These are phyloP conservation scores for Colletotrichum paranaense DNA, from an alignment of 2,329 filamentous ascomycete species.

Conservation along the genomic window DNA sequence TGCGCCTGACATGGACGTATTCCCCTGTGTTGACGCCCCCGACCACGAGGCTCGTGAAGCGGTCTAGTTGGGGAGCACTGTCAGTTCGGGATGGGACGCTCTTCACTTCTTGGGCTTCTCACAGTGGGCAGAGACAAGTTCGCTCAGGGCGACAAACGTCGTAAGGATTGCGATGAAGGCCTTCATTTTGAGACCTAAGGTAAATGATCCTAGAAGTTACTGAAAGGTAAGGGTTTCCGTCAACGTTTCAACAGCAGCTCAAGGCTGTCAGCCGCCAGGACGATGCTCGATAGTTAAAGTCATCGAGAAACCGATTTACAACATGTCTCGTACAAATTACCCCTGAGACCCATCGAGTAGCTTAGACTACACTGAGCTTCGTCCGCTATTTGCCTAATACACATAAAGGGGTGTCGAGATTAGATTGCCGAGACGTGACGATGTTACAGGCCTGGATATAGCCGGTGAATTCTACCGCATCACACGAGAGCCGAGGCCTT, in stretches of 20 bases:
- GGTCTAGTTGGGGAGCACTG: not conserved
- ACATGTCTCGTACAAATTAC: not conserved
- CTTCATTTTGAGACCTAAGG: not conserved
- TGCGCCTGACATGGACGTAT: constrained; percentile 26
- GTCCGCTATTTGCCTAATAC: constrained; percentile 4
- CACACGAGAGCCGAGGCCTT: not conserved
- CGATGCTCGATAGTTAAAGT: not conserved
- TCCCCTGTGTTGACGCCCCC: constrained; percentile 30
- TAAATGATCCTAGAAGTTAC: not conserved
- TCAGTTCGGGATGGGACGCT: not conserved
- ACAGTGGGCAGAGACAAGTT: constrained; percentile 25
- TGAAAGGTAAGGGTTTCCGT: not conserved
- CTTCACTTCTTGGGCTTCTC: not conserved
- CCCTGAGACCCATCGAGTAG: not conserved
- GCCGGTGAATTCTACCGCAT: constrained; percentile 13
- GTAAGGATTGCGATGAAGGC: constrained; percentile 1
- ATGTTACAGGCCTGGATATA: constrained; percentile 15
- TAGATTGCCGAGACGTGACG: constrained; percentile 14
- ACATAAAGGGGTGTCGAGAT: not conserved
- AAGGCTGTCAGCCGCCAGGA: not conserved
- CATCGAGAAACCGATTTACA: not conserved
- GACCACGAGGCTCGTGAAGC: constrained; percentile 33
- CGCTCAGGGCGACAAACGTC: constrained; percentile 5
- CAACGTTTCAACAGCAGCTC: not conserved
- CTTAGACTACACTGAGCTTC: not conserved